Base-by-base conservation (phyloP, 352 stramenopile species). In the Phytophthora multivora region DNA sequence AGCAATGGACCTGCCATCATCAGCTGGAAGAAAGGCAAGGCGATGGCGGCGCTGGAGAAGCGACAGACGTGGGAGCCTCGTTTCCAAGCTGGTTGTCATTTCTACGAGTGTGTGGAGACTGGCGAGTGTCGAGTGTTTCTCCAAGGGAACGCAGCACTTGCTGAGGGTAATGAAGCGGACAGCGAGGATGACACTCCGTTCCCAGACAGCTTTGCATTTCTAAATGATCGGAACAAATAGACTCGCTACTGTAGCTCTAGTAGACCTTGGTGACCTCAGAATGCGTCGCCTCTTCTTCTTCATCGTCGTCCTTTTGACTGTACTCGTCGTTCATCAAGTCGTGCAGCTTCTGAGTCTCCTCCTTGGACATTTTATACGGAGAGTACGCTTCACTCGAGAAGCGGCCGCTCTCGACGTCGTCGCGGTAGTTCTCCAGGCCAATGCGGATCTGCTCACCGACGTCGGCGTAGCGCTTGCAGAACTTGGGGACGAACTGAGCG, bases 391-490 rank as follows among this genome's bases (percentile, higher is more conserved):
- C 80, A 19, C 77, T 93, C 13, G 98, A 97, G 78, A 99, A 99
- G 1, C 75, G 74, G 8, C 90, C 86, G 45, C 79, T 90, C 72
- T 99, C 96, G 8, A 99, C 97, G 56, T 99, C 98, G 18, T 96
- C 80, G 23, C 97, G 97, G 73, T 97, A 99, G n/a, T 86, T 77
- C 47, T 98, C 88, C 33, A 99, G 81, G 12, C 95, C 97, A 21
- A 98, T 59, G n/a, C 92, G 89, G 51, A 98, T 96, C 51, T 86
- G 75, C 49, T 98, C 83, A 13, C 96, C 97, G 11, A 99, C 91
- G 59, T 97, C 86, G 9, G 95, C 95, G 77, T 99, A 99, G 21
- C 91, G 88, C 73, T 99, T 99, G 73, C 97, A 99, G 69, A 99
- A 99, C 62, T 98, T 98, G 9, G 97, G 97, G 25, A 99, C 94